Conservation (phyloP, 2,329 filamentous ascomycete genomes). For the Xylariaceae sp. region DNA sequence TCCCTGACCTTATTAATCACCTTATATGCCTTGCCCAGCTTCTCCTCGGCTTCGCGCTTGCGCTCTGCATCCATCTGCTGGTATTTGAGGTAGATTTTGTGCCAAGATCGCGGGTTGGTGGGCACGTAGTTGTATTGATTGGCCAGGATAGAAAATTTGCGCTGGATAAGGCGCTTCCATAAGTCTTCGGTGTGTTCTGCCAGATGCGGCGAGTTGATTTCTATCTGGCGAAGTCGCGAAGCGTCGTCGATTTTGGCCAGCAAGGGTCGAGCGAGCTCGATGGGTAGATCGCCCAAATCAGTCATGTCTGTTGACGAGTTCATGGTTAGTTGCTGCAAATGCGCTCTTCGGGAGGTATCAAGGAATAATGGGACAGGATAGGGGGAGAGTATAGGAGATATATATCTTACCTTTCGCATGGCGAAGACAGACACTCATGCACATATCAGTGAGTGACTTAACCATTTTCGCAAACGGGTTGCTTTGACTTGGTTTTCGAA, state of each 20-base stretch:
- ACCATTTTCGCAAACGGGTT: conserved; percentile 22
- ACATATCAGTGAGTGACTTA: conserved; percentile 48
- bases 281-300: conserved; percentile 68
- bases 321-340: conserved; percentile 13
- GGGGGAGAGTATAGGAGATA: neutral
- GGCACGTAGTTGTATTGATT: conserved; percentile 60
- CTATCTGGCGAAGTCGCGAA: conserved; percentile 67
- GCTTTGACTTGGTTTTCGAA: neutral
- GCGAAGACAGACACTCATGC: conserved; percentile 46
- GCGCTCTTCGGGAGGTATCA: neutral
- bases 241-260: conserved; percentile 68
- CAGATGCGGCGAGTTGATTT: conserved; percentile 72
- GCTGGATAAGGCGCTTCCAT: conserved; percentile 74
- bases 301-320: conserved; percentile 42
- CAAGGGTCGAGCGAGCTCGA: conserved; percentile 59
- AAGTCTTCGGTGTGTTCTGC: conserved; percentile 62
- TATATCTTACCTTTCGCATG: conserved; percentile 40
- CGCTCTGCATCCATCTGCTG: conserved; percentile 53
- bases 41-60: conserved; percentile 52
- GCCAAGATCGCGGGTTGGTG: conserved; percentile 65
- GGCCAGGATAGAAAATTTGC: conserved; percentile 64
- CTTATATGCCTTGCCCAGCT: conserved; percentile 52
- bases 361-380: neutral
- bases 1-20: conserved; percentile 54
- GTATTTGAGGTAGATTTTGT: conserved; percentile 69